Base-by-base conservation (phyloP, 371 early-diverging fungal species). In the Mortierella sp. region DNA sequence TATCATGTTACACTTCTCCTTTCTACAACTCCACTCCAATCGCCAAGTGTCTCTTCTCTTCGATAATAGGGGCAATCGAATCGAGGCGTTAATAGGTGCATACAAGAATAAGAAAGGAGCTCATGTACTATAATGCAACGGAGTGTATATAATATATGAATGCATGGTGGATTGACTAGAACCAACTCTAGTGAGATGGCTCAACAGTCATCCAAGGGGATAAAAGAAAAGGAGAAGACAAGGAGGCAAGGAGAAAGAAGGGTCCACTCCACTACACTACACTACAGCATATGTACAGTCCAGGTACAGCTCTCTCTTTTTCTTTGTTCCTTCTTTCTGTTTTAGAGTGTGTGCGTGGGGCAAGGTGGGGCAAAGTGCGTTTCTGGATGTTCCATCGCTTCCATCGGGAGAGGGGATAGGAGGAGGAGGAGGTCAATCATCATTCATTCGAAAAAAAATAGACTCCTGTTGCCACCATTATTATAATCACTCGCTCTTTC, bases 351-450 rank as follows among this genome's bases (percentile, higher is more conserved):
- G n/a, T n/a, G n/a, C n/a, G n/a, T n/a, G n/a, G n/a, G n/a, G n/a
- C 42, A 38, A 38, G 5, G 42, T 38, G 24, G 68, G 34, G 42
- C 34, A 34, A 38, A 63, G 14, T 21, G 8, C 10, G 24, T 65
- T 65, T 42, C 42, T 65, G 38, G 42, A 65, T 68, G 21, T 68
- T 68, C 68, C 42, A 68, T 68, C 38, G 8, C 6, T 68, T 68
- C 63, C 63, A 60, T 60, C 26, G 60, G 50, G 2, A 14, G 50
- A 48, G 14, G 48, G 48, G n/a, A n/a, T n/a, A n/a, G n/a, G n/a
- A n/a, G n/a, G n/a, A n/a, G n/a, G n/a, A n/a, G 48, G 48, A 48
- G 9, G 16, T 3, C 16, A 13, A 50, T 50, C 50, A 21, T 38
- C 68, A 55, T 38, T 42, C 63, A 34, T 28, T 31, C n/a, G 6